phyloP scores from a whole-genome alignment of 2,329 filamentous ascomycete species.

The Phyllosticta citribraziliensis region DNA sequence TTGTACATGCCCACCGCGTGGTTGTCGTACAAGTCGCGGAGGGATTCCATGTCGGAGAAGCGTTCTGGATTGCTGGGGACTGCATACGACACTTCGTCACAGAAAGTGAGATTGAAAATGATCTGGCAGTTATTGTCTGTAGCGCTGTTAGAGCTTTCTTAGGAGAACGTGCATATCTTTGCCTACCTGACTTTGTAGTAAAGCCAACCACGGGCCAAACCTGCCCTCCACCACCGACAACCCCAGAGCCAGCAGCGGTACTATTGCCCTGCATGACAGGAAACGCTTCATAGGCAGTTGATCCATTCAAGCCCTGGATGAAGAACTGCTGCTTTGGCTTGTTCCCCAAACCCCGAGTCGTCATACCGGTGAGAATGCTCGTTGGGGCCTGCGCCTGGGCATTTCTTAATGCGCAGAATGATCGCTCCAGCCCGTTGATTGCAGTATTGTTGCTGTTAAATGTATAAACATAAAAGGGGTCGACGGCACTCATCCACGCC shows the following conservation, averaged over 20 bases:
- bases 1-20: slow-evolving; percentile 59
- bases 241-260: slow-evolving; percentile 42
- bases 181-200: slow-evolving; percentile 64
- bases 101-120: slow-evolving; percentile 80
- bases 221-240: slow-evolving; percentile 60
- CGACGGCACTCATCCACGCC: slow-evolving; percentile 47
- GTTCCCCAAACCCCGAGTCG: slow-evolving; percentile 53
- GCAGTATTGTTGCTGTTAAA: slow-evolving; percentile 50
- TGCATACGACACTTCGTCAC: slow-evolving; percentile 78
- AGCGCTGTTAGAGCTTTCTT: not conserved
- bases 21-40: slow-evolving; percentile 68
- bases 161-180: not conserved
- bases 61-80: slow-evolving; percentile 69
- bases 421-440: slow-evolving; percentile 63
- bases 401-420: slow-evolving; percentile 72
- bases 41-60: slow-evolving; percentile 46
- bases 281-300: slow-evolving; percentile 62
- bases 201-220: slow-evolving; percentile 68
- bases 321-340: slow-evolving; percentile 84
- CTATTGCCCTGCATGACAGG: slow-evolving; percentile 53
- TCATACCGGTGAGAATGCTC: slow-evolving; percentile 50
- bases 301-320: slow-evolving; percentile 62
- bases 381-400: slow-evolving; percentile 46
- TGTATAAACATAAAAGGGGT: slow-evolving; percentile 68
- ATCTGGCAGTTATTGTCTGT: slow-evolving; percentile 73